Percentiles rank a stretch among this genome's conserved stretches.
Evolutionary conservation across 495 filamentous ascomycete genomes (phyloP).

Genomic region (Neohortaea acidophila): DNA sequence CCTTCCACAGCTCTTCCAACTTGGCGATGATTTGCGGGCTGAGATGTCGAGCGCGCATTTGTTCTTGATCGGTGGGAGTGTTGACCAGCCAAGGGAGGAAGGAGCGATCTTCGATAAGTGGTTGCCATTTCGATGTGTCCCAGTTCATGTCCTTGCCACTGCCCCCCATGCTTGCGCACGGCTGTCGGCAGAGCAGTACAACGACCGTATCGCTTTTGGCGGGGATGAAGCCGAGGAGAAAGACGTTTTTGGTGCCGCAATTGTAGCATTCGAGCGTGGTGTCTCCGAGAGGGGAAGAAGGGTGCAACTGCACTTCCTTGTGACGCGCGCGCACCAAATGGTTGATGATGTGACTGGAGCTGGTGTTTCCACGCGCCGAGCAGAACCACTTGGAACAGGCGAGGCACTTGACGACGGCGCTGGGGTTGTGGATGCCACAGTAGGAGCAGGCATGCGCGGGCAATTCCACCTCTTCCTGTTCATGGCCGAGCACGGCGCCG

Average conservation of each 20-base stretch:
- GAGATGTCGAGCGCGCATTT: slow-evolving; percentile 84
- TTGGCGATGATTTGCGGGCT: slow-evolving; percentile 93
- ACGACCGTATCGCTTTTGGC: slow-evolving; percentile 98
- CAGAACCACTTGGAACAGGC: slow-evolving; percentile 98
- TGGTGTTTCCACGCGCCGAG: slow-evolving; percentile 90
- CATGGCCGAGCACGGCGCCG: slow-evolving; percentile 21
- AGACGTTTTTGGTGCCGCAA: slow-evolving; percentile 97
- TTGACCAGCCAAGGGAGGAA: slow-evolving; percentile 91
- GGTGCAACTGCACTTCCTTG: slow-evolving; percentile 96
- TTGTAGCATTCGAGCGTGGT: slow-evolving; percentile 98
- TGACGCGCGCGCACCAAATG: slow-evolving; percentile 94
- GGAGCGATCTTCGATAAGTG: slow-evolving; percentile 89
- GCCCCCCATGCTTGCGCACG: slow-evolving; percentile 83
- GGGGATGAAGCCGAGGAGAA: slow-evolving; percentile 98
- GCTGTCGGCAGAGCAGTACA: slow-evolving; percentile 89
- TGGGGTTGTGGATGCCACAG: slow-evolving; percentile 91
- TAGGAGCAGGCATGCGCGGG: slow-evolving; percentile 97
- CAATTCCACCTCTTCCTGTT: slow-evolving; percentile 80
- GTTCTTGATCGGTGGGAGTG: slow-evolving; percentile 81
- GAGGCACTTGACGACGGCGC: slow-evolving; percentile 90
- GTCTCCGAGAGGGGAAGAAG: slow-evolving; percentile 86
- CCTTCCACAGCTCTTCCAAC: slow-evolving; percentile 98
- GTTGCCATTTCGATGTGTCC: slow-evolving; percentile 97
- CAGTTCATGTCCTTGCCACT: slow-evolving; percentile 98
- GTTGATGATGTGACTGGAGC: slow-evolving; percentile 95